Percentiles rank a stretch among this genome's conserved stretches.
Evolutionary conservation across 768 basidiomycete genomes (phyloP).

Genomic region (Tephrocybe sp.): DNA sequence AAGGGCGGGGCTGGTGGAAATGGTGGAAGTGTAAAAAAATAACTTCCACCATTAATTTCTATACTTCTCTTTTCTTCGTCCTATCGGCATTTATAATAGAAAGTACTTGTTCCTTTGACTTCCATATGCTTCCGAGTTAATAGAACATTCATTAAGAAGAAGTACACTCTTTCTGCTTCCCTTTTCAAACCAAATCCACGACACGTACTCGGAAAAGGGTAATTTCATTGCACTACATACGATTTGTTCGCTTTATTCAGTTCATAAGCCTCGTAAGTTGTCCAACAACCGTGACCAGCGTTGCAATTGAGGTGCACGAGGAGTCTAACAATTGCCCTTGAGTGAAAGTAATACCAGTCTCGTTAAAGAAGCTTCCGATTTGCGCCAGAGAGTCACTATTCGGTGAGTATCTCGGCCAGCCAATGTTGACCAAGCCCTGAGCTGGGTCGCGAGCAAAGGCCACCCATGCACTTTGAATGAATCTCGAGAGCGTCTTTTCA

Average conservation of each 20-base stretch:
- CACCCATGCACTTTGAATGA: slow-evolving; percentile 40
- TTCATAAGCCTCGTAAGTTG: slow-evolving; percentile 10
- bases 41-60: not conserved
- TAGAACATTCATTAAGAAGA: too few relatives aligned
- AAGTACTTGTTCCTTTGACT: too few relatives aligned
- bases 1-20: not conserved
- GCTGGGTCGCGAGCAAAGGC: slow-evolving; percentile 40
- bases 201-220: too few relatives aligned
- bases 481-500: slow-evolving; percentile 28
- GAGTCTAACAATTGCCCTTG: slow-evolving; percentile 18
- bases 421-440: slow-evolving; percentile 25
- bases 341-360: slow-evolving; percentile 14
- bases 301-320: slow-evolving; percentile 9
- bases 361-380: slow-evolving; percentile 17
- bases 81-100: too few relatives aligned
- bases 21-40: not conserved
- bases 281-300: not conserved
- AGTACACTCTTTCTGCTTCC: too few relatives aligned
- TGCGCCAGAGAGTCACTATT: slow-evolving; percentile 19
- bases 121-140: too few relatives aligned
- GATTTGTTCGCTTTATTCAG: too few relatives aligned
- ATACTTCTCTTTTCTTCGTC: too few relatives aligned
- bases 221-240: too few relatives aligned
- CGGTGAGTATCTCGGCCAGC: slow-evolving; percentile 26
- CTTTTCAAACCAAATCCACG: too few relatives aligned